Conservation (phyloP, 768 basidiomycete species). For the Paxillus rubicundulus region DNA sequence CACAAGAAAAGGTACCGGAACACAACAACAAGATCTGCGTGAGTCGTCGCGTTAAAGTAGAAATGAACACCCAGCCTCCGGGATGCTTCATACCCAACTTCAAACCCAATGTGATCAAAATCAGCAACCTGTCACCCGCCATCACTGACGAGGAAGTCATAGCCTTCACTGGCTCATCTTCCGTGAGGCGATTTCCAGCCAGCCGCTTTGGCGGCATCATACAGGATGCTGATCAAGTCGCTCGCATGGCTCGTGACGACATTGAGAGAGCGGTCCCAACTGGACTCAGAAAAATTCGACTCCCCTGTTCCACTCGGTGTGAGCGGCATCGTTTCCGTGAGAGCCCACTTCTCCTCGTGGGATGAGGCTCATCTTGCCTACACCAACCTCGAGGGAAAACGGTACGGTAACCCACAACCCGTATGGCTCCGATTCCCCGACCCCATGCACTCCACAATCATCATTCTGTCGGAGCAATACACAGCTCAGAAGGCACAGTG, state of each 20-base stretch:
- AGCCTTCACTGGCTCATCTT: slow-evolving; percentile 29
- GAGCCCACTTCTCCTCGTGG: slow-evolving; percentile 48
- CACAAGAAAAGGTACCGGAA: slow-evolving; percentile 30
- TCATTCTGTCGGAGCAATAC: slow-evolving; percentile 48
- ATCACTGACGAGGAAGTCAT: slow-evolving; percentile 24
- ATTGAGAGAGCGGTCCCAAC: slow-evolving; percentile 20
- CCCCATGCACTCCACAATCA: slow-evolving; percentile 50
- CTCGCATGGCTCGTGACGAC: slow-evolving; percentile 22
- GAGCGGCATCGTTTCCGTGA: slow-evolving; percentile 36
- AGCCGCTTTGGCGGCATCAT: slow-evolving; percentile 22
- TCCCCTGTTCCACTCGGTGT: slow-evolving; percentile 10
- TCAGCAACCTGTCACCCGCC: slow-evolving; percentile 39
- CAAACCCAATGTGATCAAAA: slow-evolving; percentile 38
- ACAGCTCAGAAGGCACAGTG: slow-evolving; percentile 48
- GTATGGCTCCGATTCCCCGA: slow-evolving; percentile 44
- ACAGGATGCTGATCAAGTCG: slow-evolving; percentile 18
- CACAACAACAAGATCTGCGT: slow-evolving; percentile 36
- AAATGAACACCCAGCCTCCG: slow-evolving; percentile 41
- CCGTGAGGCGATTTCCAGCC: slow-evolving; percentile 23
- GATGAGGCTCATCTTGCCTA: slow-evolving; percentile 45
- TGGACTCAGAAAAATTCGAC: slow-evolving; percentile 27
- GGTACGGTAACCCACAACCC: slow-evolving; percentile 29
- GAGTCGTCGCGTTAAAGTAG: slow-evolving; percentile 46
- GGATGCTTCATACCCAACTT: slow-evolving; percentile 27
- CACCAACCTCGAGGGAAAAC: slow-evolving; percentile 34